Evolutionary conservation across 106 monocot species (phyloP).

Genomic region (Acanthochlamys bracteata): DNA sequence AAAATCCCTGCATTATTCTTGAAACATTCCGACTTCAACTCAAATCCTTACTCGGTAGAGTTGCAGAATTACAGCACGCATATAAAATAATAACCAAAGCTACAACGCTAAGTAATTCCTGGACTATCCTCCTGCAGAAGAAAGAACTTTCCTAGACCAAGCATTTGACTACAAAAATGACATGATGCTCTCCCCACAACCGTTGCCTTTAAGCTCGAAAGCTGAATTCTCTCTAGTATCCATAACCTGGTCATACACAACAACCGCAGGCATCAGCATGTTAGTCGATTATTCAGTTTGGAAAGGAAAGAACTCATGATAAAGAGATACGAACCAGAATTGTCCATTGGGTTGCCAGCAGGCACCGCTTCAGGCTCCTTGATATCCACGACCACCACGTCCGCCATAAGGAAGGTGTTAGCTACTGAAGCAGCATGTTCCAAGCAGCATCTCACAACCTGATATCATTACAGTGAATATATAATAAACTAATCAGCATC

Average conservation of each 20-base stretch:
- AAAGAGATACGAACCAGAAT: neutral
- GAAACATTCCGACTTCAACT: no score
- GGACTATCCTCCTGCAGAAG: no score
- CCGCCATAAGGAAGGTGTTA: conserved; percentile 8
- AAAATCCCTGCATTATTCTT: no score
- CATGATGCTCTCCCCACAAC: no score
- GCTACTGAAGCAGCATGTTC: conserved; percentile 15
- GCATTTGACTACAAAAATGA: no score
- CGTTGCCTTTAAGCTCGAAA: neutral
- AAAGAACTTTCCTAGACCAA: no score
- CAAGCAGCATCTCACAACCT: conserved; percentile 12
- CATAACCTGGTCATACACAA: neutral
- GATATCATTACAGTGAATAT: neutral
- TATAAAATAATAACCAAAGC: no score
- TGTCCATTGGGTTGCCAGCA: neutral
- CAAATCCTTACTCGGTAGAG: no score
- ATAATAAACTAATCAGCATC: no score
- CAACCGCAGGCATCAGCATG: neutral
- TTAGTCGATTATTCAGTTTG: neutral
- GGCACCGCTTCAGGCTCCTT: conserved; percentile 4
- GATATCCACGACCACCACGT: conserved; percentile 4
- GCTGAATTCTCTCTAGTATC: neutral
- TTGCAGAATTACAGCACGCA: no score
- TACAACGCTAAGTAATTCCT: no score
- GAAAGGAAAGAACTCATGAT: neutral